Evolutionary conservation across 768 basidiomycete species (phyloP).

Genomic region (Collybiopsis luxurians): DNA sequence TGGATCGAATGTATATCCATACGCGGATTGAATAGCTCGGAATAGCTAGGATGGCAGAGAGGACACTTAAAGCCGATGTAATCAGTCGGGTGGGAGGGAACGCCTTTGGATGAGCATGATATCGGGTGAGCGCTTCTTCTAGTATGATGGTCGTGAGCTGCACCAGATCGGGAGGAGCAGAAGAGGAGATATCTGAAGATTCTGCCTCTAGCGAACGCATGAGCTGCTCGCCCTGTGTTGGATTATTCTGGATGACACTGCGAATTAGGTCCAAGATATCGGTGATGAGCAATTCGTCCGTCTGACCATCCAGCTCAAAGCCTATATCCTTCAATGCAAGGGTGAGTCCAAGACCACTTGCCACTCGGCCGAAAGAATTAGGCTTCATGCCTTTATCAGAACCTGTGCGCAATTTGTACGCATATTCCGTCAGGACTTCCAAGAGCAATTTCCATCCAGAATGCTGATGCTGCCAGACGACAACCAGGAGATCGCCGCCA

Average conservation of each 20-base stretch:
- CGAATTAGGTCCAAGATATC: conserved; percentile 79
- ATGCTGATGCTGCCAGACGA: conserved; percentile 79
- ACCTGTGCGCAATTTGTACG: conserved; percentile 45
- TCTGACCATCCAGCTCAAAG: conserved; percentile 60
- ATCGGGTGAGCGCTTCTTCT: conserved; percentile 69
- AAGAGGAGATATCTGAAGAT: background rate
- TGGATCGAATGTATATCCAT: conserved; percentile 86
- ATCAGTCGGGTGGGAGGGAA: conserved; percentile 61
- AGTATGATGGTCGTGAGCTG: conserved; percentile 80
- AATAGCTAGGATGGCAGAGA: conserved; percentile 71
- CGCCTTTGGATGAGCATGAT: conserved; percentile 34
- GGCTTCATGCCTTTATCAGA: conserved; percentile 45
- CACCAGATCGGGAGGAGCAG: conserved; percentile 57
- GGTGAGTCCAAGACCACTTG: conserved; percentile 33
- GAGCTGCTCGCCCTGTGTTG: conserved; percentile 58
- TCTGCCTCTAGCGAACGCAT: conserved; percentile 61
- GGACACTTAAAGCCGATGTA: conserved; percentile 78
- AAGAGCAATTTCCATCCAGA: conserved; percentile 85
- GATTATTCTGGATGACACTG: conserved; percentile 71
- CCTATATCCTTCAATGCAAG: conserved; percentile 68
- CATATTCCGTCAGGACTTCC: conserved; percentile 78
- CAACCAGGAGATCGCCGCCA: conserved; percentile 62
- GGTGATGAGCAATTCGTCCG: conserved; percentile 64
- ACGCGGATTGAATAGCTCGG: conserved; percentile 78
- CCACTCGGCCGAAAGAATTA: conserved; percentile 50